Base-by-base conservation (phyloP, 106 monocot species). In the Dendrobium nobile region DNA sequence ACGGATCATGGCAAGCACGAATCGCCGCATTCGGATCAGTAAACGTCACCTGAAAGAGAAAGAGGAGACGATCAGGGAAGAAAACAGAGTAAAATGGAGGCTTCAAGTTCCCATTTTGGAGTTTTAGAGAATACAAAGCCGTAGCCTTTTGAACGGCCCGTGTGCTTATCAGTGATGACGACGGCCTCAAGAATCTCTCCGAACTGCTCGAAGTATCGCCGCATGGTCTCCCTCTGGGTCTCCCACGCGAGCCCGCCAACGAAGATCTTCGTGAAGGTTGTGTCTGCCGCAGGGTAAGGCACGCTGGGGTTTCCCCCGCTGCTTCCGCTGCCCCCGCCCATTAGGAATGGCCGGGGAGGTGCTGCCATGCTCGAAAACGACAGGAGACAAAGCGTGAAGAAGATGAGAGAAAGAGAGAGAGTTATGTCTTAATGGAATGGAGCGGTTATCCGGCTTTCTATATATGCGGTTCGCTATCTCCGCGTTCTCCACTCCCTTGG, bases 31-130 rank as follows among this genome's bases (percentile, higher is more conserved):
- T 86, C 7, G 87, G 80, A 55, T 94, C 91, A 77, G 78, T 91
- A 68, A 91, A 94, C 41, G 93, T 94, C 77, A 94, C 93, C 93
- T 94, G 75, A 40, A 45, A n/a, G 54, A 44, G n/a, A 42, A 65
- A 27, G 9, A 78, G 8, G 54, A 28, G 28, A 6, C 26, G 47
- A 44, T 40, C 33, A 72, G 33, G 59, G 41, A 47, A 16, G 19
- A 72, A 75, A 20, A 6, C 16, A 47, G 70, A 20, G 24, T 47
- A 28, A 27, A 4, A 54, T 9, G 16, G 22, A 59, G 20, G 44
- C 7, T 18, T 18, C 40, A 18, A 41, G 41, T 54, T 67, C 11
- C 17, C 4, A 31, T 79, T 11, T 61, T 42, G n/a, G 37, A 1
- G 20, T 18, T 1, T 4, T 43, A 43, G 70, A 44, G n/a, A 22